phyloP scores from a whole-genome alignment of 345 rosid species.

The Reutealis trisperma region DNA sequence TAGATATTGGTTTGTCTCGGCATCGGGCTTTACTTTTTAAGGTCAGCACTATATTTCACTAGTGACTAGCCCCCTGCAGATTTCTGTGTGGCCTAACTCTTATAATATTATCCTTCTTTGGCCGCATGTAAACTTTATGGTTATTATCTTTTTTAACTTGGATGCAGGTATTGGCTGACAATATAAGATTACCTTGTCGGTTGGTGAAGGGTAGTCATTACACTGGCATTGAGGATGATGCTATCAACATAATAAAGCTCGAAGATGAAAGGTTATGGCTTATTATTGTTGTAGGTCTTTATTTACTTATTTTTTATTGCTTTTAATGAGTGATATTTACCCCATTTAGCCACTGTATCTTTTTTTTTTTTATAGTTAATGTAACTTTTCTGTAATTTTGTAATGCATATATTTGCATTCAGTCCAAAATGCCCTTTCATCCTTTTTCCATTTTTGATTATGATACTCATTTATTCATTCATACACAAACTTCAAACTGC shows the following conservation, averaged over 20 bases:
- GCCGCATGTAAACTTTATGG: neutral
- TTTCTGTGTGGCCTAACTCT: neutral
- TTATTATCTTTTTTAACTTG: slow-evolving; percentile 31
- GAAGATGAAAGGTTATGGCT: slow-evolving; percentile 77
- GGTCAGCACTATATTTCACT: slow-evolving; percentile 47
- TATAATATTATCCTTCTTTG: neutral
- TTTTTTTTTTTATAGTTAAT: neutral
- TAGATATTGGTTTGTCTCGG: slow-evolving; percentile 82
- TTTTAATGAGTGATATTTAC: neutral
- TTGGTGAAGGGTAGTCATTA: slow-evolving; percentile 98
- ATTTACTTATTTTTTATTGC: neutral
- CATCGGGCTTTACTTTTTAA: slow-evolving; percentile 99
- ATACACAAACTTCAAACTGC: neutral
- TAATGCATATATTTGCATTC: neutral
- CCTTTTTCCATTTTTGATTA: neutral
- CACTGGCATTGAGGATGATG: slow-evolving; percentile 98
- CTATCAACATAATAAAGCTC: slow-evolving; percentile 84
- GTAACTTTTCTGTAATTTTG: neutral
- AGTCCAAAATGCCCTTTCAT: neutral
- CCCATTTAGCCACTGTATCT: neutral
- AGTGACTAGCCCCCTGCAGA: neutral
- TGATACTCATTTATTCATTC: neutral
- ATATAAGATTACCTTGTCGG: slow-evolving; percentile 76
- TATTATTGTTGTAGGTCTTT: slow-evolving; percentile 25
- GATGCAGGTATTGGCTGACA: slow-evolving; percentile 88